Conservation (phyloP, 805 yeast species). For the Saccharomycopsis oosterbeekiorum region DNA sequence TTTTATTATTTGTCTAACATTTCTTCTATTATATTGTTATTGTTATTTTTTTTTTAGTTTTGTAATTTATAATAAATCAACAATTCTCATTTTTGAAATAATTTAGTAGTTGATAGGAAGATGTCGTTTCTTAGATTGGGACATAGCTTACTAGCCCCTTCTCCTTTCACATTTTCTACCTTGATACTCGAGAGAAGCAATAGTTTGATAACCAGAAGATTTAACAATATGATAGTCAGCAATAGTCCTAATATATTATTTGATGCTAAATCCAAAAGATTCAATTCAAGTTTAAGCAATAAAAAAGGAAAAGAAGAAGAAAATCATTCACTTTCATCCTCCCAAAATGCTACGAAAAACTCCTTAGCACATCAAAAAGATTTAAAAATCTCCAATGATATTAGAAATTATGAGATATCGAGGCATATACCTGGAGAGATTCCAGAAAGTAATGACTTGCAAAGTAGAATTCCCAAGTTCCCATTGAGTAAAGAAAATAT, state of each 20-base stretch:
- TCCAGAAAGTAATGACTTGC: slow-evolving; percentile 34
- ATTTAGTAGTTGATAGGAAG: background rate
- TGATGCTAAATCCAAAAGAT: background rate
- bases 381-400: slow-evolving; percentile 6
- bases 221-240: background rate
- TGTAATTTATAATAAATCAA: background rate
- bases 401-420: slow-evolving; percentile 9
- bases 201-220: background rate
- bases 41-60: background rate
- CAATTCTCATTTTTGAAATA: background rate
- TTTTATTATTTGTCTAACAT: background rate
- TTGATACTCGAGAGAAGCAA: background rate
- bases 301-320: background rate
- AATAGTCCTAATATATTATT: no score
- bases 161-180: background rate
- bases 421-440: slow-evolving; percentile 48
- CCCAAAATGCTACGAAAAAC: background rate
- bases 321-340: background rate
- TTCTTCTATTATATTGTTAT: background rate
- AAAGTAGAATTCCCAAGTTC: slow-evolving; percentile 56
- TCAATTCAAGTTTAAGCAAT: background rate
- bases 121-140: background rate
- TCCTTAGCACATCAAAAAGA: slow-evolving; percentile 3
- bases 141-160: background rate
- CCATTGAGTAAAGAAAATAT: slow-evolving; percentile 55